Percentiles rank a stretch among this genome's conserved stretches.
Evolutionary conservation across 805 yeast species (phyloP).

Genomic region (Kurtzmaniella fragi): DNA sequence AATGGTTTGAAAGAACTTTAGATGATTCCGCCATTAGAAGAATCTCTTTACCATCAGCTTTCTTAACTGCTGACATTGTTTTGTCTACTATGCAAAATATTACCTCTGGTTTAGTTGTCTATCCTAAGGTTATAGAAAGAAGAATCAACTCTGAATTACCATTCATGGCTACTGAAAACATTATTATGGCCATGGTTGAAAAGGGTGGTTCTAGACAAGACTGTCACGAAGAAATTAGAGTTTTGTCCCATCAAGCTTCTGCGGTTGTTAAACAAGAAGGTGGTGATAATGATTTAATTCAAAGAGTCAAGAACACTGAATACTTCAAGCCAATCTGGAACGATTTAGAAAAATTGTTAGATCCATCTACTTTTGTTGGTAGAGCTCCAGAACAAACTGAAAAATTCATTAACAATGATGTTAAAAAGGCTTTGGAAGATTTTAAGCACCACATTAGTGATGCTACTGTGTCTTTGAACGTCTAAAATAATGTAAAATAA

Average conservation of each 20-base stretch:
- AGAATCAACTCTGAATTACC: conserved; percentile 93
- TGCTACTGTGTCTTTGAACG: conserved; percentile 74
- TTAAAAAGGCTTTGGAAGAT: conserved; percentile 73
- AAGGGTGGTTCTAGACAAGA: conserved; percentile 97
- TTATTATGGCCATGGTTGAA: conserved; percentile 99
- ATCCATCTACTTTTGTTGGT: conserved; percentile 93
- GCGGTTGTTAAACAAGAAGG: conserved; percentile 97
- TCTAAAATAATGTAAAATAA: conserved; percentile 36
- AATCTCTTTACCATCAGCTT: conserved; percentile 93
- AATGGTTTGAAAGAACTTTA: conserved; percentile 98
- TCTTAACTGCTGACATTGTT: conserved; percentile 91
- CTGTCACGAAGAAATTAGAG: conserved; percentile 96
- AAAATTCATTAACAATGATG: conserved; percentile 82
- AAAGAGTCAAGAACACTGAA: conserved; percentile 69
- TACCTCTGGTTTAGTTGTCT: conserved; percentile 92
- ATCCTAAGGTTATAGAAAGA: conserved; percentile 97
- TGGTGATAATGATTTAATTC: conserved; percentile 95
- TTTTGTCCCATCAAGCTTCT: conserved; percentile 94
- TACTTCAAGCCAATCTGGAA: conserved; percentile 88
- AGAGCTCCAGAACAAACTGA: conserved; percentile 98
- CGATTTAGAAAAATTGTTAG: conserved; percentile 74
- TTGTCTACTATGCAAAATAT: conserved; percentile 86
- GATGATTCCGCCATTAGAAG: conserved; percentile 98
- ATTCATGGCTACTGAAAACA: conserved; percentile 98
- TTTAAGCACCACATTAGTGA: conserved; percentile 53